Conservation (phyloP, 2,329 filamentous ascomycete species). For the Uncinocarpus reesii region DNA sequence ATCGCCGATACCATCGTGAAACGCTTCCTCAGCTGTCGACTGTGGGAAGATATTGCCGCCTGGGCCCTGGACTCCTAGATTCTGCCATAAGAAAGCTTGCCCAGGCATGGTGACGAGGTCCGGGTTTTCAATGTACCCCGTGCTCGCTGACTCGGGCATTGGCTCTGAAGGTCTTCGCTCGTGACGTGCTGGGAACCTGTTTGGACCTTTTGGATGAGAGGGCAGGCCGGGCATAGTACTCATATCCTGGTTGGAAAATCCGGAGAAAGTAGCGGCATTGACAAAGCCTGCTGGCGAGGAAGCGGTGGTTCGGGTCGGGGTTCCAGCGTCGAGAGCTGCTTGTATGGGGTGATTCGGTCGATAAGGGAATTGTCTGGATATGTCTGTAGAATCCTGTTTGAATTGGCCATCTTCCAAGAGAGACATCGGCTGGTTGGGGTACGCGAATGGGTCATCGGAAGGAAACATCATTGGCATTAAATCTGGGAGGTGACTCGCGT, state of each 20-base stretch:
- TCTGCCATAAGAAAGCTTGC: conserved; percentile 35
- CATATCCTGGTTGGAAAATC: conserved; percentile 7
- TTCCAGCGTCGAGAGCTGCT: conserved; percentile 4
- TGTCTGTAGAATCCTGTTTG: conserved; percentile 20
- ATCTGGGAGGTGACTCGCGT: conserved; percentile 33
- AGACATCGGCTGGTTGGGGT: conserved; percentile 41
- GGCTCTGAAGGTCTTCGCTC: conserved; percentile 7
- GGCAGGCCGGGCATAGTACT: background rate
- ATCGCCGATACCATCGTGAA: conserved; percentile 19
- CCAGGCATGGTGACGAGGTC: conserved; percentile 35
- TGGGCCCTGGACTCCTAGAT: conserved; percentile 20
- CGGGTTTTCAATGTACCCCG: conserved; percentile 28
- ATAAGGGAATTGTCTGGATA: conserved; percentile 12
- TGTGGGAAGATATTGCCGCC: conserved; percentile 15
- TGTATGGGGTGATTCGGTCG: conserved; percentile 8
- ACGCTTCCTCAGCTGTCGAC: conserved; percentile 19
- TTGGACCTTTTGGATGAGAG: conserved; percentile 11
- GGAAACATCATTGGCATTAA: conserved; percentile 44
- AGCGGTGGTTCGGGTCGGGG: conserved; percentile 3
- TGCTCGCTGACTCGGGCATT: conserved; percentile 10
- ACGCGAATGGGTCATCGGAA: conserved; percentile 42
- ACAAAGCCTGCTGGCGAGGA: conserved; percentile 13
- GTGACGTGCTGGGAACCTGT: background rate
- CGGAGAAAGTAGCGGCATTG: conserved; percentile 4
- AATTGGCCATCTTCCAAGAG: conserved; percentile 37